A percentile compares a stretch with the other conserved stretches of the same genome.
Evolutionary conservation across 345 rosid genomes (phyloP).

Genomic region (Corchorus capsularis): DNA sequence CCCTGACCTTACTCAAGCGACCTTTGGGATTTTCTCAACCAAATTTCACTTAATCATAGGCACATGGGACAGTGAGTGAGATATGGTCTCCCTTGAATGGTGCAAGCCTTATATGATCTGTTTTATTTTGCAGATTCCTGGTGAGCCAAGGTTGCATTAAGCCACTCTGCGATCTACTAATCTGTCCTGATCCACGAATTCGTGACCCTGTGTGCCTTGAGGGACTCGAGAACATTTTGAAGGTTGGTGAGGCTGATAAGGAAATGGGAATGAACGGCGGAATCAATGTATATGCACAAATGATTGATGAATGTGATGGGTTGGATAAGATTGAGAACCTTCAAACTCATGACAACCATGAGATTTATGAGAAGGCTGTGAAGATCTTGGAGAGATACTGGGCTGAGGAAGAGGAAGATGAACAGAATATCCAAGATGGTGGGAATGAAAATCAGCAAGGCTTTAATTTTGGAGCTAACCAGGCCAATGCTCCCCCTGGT

Average conservation of each 20-base stretch:
- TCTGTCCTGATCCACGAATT: slow-evolving; percentile 79
- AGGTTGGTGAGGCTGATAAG: slow-evolving; percentile 81
- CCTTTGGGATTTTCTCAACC: neutral
- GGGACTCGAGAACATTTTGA: slow-evolving; percentile 81
- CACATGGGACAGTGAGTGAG: neutral
- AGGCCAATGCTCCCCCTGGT: slow-evolving; percentile 53
- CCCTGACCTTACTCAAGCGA: neutral
- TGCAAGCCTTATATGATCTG: slow-evolving; percentile 11
- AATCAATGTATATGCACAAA: slow-evolving; percentile 59
- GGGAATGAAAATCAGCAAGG: slow-evolving; percentile 41
- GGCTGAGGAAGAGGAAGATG: slow-evolving; percentile 76
- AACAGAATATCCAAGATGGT: slow-evolving; percentile 42
- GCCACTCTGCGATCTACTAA: slow-evolving; percentile 81
- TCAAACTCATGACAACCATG: slow-evolving; percentile 80
- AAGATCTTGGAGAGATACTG: slow-evolving; percentile 81
- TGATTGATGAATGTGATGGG: slow-evolving; percentile 78
- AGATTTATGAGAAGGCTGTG: slow-evolving; percentile 81
- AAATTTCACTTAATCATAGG: neutral
- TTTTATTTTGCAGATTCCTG: slow-evolving; percentile 50
- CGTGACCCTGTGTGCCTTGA: slow-evolving; percentile 90
- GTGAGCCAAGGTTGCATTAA: slow-evolving; percentile 78
- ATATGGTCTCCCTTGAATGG: slow-evolving; percentile 1
- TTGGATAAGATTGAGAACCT: slow-evolving; percentile 78
- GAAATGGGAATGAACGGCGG: slow-evolving; percentile 59
- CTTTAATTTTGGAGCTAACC: slow-evolving; percentile 58